Percentiles rank a stretch among this genome's conserved stretches.
Evolutionary conservation across 2,329 filamentous ascomycete species (phyloP).

Genomic region (Teratosphaeria viscida): DNA sequence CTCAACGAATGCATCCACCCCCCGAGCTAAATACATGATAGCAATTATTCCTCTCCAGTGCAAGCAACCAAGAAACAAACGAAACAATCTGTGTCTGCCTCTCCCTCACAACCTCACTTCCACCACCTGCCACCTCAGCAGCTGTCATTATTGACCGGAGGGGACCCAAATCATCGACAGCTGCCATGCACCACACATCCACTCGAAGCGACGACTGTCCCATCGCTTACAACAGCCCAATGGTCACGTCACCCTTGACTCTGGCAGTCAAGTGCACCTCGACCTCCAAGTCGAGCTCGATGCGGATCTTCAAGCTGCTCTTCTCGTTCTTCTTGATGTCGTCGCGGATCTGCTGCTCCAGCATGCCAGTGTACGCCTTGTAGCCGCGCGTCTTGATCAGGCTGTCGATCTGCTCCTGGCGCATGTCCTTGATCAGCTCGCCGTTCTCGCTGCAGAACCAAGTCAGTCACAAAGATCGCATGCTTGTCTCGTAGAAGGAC

Average conservation of each 20-base stretch:
- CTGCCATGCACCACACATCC: neutral
- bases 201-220: neutral
- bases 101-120: neutral
- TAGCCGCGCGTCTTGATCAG: constrained; percentile 5
- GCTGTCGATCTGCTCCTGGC: constrained; percentile 8
- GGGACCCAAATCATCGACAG: neutral
- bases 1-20: neutral
- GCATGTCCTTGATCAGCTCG: constrained; percentile 6
- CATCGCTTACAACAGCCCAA: constrained; percentile 17
- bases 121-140: neutral
- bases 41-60: neutral
- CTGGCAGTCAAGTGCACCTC: constrained; percentile 20
- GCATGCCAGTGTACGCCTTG: constrained; percentile 1
- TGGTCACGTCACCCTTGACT: constrained; percentile 21
- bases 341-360: constrained; percentile 2
- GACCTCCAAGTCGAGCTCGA: constrained; percentile 21
- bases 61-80: neutral
- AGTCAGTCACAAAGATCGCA: neutral
- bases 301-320: constrained; percentile 19
- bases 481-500: neutral
- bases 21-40: neutral
- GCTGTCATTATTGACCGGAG: neutral
- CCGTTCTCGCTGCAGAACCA: neutral
- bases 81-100: neutral
- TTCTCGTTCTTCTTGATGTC: constrained; percentile 12